Conservation (phyloP, 2,329 filamentous ascomycete genomes). For the Colletotrichum cordylinicola region DNA sequence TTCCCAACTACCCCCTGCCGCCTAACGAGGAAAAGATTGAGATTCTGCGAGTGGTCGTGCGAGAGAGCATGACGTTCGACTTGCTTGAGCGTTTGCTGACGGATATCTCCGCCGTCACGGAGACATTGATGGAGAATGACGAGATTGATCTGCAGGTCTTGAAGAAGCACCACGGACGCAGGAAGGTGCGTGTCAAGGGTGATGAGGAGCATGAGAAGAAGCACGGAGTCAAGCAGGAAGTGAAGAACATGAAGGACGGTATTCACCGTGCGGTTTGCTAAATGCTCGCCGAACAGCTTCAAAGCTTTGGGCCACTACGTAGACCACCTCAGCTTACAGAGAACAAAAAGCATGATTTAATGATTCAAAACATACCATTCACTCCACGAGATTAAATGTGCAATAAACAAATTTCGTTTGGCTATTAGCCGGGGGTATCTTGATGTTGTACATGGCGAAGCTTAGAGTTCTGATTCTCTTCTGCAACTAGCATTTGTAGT, state of each 20-base stretch:
- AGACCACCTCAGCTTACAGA: neutral
- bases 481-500: neutral
- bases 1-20: conserved; percentile 73
- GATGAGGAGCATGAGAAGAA: conserved; percentile 18
- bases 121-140: conserved; percentile 57
- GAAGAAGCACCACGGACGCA: conserved; percentile 15
- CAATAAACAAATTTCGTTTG: rapidly evolving
- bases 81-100: conserved; percentile 67
- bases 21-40: conserved; percentile 66
- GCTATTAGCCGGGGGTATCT: neutral
- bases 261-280: conserved; percentile 37
- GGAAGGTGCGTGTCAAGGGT: conserved; percentile 3
- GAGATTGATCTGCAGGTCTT: conserved; percentile 21
- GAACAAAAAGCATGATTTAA: neutral
- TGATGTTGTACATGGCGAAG: neutral
- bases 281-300: neutral
- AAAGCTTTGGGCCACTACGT: neutral
- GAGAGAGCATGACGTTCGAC: conserved; percentile 73
- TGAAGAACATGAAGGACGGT: conserved; percentile 25
- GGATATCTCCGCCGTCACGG: conserved; percentile 66
- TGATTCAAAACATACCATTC: neutral
- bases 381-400: neutral
- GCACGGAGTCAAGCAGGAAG: neutral
- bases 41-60: conserved; percentile 71
- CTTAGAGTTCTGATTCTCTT: neutral